Percentiles rank a stretch among this genome's conserved stretches.
Evolutionary conservation across 148 eudicot species (phyloP).

Genomic region (Heliosperma pusillum): DNA sequence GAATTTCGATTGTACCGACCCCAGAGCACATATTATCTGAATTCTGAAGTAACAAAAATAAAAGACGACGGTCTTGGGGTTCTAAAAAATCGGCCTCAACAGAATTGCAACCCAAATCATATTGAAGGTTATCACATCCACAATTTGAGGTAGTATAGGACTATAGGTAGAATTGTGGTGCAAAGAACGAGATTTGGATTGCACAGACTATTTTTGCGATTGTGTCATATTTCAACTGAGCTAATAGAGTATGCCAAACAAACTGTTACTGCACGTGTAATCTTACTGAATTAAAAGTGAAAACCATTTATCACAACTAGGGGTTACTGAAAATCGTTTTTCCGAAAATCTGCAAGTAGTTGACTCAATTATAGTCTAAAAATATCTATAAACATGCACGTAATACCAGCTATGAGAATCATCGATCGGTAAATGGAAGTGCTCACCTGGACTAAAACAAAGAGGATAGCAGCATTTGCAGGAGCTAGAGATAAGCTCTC

Average conservation of each 20-base stretch:
- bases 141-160: not conserved
- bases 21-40: too few species aligned
- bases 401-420: not conserved
- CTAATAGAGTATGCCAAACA: not conserved
- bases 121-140: not conserved
- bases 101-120: too few species aligned
- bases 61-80: too few species aligned
- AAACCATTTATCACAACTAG: not conserved
- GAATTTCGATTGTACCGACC: too few species aligned
- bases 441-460: slow-evolving; percentile 58
- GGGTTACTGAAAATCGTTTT: not conserved
- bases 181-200: not conserved
- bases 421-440: not conserved
- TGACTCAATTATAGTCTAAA: too few species aligned
- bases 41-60: too few species aligned
- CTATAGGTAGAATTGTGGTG: not conserved
- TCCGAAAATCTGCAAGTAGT: not conserved
- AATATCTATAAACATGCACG: not conserved
- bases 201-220: not conserved
- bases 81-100: too few species aligned
- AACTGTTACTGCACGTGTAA: not conserved
- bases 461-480: slow-evolving; percentile 60
- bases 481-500: slow-evolving; percentile 73
- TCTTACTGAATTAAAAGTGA: not conserved
- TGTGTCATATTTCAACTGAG: not conserved